Evolutionary conservation across 2,329 filamentous ascomycete genomes (phyloP), one percentile per base, ranked within the genome.

Genomic region (Falciphora oryzae): DNA sequence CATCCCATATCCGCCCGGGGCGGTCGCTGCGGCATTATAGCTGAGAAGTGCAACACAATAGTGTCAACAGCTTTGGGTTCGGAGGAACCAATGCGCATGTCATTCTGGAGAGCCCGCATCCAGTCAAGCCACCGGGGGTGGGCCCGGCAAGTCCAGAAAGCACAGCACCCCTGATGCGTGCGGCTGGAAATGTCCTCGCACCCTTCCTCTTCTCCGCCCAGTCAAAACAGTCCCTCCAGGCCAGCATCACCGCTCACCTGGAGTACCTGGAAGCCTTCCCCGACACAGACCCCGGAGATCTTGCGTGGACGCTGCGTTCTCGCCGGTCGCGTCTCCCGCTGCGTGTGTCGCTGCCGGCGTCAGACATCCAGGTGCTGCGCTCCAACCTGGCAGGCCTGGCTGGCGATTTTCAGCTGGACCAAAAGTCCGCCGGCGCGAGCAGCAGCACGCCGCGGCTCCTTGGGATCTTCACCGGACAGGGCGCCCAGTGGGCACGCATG

Each of bases 61-160:
- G 72, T 38, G 69, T 80, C 57, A 79, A 78, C 66, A 73, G 69
- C 0, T 80, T 78, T 65, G 77, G 78, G 2, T 75, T 75, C 50
- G 78, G 78, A 0, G 77, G 78, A 0, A 67, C 74, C 7, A 78
- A 79, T 62, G 75, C 71, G 0, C 77, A 80, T 58, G 72, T 73
- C 61, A 62, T 62, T 35, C 4, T 56, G 11, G 61, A 62, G 29
- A 29, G 29, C 29, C 29, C 29, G 29, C 29, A 29, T 29, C 29
- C 29, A 29, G 29, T 29, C 29, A 6, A 29, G 29, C 29, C 29
- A 29, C 29, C 6, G 29, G 29, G 29, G 29, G 29, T 29, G 29
- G 29, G 29, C 29, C 29, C 29, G 29, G 29, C 29, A 29, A 29
- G 29, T 29, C 29, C 29, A 29, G 29, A 29, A 29, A 29, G 29